phyloP scores from a whole-genome alignment of 208 protist species.

The Borovskyia barvae region DNA sequence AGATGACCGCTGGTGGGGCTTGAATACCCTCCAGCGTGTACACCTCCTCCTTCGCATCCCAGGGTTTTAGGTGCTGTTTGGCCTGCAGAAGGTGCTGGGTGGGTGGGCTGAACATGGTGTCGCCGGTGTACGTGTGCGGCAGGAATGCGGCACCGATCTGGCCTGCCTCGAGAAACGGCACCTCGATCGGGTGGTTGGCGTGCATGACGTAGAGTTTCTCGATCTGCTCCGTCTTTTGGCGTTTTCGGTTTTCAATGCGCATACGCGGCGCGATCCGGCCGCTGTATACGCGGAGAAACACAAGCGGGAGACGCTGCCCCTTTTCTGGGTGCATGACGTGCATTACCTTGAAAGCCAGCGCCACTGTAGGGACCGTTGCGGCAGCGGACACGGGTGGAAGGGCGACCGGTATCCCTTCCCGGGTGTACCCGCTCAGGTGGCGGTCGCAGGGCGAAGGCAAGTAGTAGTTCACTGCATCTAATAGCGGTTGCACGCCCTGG shows the following conservation, averaged over 20 bases:
- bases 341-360: constrained; percentile 93
- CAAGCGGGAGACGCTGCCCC: constrained; percentile 72
- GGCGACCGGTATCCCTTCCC: constrained; percentile 34
- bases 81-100: constrained; percentile 31
- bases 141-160: constrained; percentile 84
- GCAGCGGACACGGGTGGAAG: constrained; percentile 37
- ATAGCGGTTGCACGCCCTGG: constrained; percentile 90
- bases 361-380: constrained; percentile 58
- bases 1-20: constrained; percentile 96
- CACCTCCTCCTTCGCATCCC: constrained; percentile 39
- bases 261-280: constrained; percentile 67
- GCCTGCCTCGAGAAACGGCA: constrained; percentile 66
- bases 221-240: constrained; percentile 44
- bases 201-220: constrained; percentile 92
- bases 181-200: constrained; percentile 74
- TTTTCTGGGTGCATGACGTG: constrained; percentile 59
- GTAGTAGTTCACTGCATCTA: constrained; percentile 89
- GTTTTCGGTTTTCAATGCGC: constrained; percentile 69
- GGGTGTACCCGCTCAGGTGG: constrained; percentile 41
- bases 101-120: constrained; percentile 69
- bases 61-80: constrained; percentile 20
- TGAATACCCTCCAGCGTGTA: constrained; percentile 83
- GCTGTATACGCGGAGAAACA: constrained; percentile 92
- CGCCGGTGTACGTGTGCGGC: constrained; percentile 61
- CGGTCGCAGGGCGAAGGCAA: constrained; percentile 92